Base-by-base conservation (phyloP, 139 green algal genomes). In the Haematococcus lacustris region DNA sequence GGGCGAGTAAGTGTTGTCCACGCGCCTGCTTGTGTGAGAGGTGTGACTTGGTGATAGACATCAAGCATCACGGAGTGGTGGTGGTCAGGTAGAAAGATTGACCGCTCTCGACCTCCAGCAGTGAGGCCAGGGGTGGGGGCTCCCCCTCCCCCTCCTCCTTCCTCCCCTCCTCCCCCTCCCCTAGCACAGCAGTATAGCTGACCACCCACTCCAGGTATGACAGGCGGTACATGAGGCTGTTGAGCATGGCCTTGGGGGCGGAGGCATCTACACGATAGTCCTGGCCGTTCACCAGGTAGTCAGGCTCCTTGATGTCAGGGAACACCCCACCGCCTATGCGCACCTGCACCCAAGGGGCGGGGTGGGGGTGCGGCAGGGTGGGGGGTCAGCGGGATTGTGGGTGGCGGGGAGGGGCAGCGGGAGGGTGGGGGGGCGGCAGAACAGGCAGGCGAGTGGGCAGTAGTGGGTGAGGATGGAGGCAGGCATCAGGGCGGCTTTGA, bases 241-340 rank as follows among this genome's bases (percentile, higher is more conserved):
- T 87, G 61, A 88, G 73, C 83, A 96, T 87, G 4, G 81, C 86
- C 63, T 83, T 83, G 33, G 78, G 70, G 26, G 79, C 92, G 25
- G 75, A 59, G 3, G 76, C 71, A 74, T 97, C 93, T 0, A 97
- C 83, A 2, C 85, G 80, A 79, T 98, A 98, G 50, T 90, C 76
- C 2, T 60, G 43, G 32, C 73, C 76, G 5, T 51, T 47, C 13
- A 67, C 84, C 51, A 98, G 74, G 79, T 95, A 98, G 80, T 98
- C 88, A 3, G 60, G 38, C 83, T 98, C 94, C 82, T 94, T 91
- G 80, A 98, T 98, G 21, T 97, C 92, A 5, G 81, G 81, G 65
- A 82, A 86, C 13, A 84, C 78, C 26, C 82, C 82, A 3, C 82
- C 82, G 26, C 82, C 82, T 47, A 87, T 87, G 37, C 82, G 76